A percentile compares a stretch with the other conserved stretches of the same genome.
These are phyloP conservation scores for Angomonas deanei DNA, from an alignment of 208 protist species.

Conservation along the genomic window DNA sequence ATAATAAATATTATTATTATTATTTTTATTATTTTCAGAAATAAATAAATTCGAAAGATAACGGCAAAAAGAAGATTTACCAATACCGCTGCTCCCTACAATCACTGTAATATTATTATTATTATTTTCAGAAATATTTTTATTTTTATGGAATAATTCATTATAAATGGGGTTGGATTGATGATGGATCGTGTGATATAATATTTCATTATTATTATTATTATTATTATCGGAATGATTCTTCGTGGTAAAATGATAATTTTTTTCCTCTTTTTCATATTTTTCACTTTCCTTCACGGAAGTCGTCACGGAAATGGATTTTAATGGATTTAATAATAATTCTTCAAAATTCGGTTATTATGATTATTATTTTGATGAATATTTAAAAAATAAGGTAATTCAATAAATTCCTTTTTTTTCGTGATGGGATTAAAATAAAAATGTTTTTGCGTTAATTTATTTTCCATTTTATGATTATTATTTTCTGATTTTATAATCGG, in stretches of 20 bases:
- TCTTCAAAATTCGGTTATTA: not conserved
- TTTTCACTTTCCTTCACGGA: not conserved
- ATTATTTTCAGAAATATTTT: constrained; percentile 17
- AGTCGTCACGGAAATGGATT: not conserved
- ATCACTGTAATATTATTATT: constrained; percentile 32
- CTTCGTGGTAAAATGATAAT: not conserved
- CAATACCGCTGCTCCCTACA: constrained; percentile 65
- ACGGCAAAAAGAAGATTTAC: constrained; percentile 82
- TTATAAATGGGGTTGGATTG: no score
- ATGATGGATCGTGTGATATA: not conserved
- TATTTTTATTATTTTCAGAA: constrained; percentile 23
- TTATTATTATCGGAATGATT: not conserved
- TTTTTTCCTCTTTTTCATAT: not conserved
- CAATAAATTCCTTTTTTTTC: not conserved
- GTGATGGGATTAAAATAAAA: not conserved
- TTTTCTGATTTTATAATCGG: constrained; percentile 17
- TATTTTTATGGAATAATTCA: no score
- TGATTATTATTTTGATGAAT: not conserved
- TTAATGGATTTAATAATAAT: not conserved
- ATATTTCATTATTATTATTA: not conserved
- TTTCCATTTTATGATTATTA: not conserved
- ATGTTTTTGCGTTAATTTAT: not conserved
- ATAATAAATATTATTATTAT: constrained; percentile 35
- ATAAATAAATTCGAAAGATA: constrained; percentile 72
- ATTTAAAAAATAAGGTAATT: constrained; percentile 1